These are phyloP conservation scores for Paramecium biaurelia DNA, from an alignment of 73 alveolate genomes.

Conservation along the genomic window DNA sequence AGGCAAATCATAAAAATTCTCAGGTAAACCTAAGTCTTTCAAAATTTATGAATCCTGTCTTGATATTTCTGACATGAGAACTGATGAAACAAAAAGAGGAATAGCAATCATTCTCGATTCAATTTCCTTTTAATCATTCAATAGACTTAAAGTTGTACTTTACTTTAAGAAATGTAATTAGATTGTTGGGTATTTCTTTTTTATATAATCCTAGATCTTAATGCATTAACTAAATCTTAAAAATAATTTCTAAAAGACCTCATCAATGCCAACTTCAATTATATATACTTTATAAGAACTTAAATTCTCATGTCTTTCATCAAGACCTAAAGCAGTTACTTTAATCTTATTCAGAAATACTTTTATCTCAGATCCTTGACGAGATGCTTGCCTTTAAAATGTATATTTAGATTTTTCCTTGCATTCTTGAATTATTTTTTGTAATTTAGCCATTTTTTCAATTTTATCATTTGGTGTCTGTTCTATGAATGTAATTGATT, in stretches of 20 bases:
- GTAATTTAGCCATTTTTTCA: background rate
- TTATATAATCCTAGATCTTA: background rate
- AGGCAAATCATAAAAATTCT: conserved; percentile 22
- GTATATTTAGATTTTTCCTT: background rate
- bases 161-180: background rate
- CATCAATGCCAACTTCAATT: background rate
- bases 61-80: background rate
- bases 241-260: conserved; percentile 3
- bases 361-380: background rate
- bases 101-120: background rate
- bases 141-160: background rate
- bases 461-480: background rate
- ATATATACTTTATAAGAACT: conserved; percentile 16
- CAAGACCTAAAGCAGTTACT: conserved; percentile 5
- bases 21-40: background rate
- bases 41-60: background rate
- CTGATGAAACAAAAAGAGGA: background rate
- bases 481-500: conserved; percentile 33
- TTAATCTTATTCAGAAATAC: background rate
- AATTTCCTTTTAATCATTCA: background rate
- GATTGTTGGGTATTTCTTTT: background rate
- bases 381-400: background rate
- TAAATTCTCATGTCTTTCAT: background rate
- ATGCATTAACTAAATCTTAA: conserved; percentile 39
- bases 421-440: background rate